Evolutionary conservation across 2,329 filamentous ascomycete species (phyloP), one percentile per base, ranked within the genome.

Genomic region (Didymosphaeria variabile): DNA sequence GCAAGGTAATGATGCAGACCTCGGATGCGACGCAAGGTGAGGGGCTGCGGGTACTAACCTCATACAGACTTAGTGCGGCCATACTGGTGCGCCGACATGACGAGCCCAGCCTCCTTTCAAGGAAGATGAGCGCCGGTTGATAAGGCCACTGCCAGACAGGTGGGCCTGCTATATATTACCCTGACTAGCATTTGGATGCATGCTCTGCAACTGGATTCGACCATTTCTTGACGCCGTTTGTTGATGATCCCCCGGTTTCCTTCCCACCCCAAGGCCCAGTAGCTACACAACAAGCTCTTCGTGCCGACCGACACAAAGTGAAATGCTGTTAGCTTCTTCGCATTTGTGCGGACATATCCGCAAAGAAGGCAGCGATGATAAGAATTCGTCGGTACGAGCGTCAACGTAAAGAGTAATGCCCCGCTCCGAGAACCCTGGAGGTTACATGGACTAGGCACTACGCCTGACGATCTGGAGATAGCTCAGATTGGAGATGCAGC

Each of bases 1-100:
- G 29, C 19, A 31, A 44, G 36, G 23, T 23, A 34, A 45, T 32
- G 34, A 42, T 55, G 52, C 52, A 55, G 52, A 45, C 42, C 40
- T 55, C 52, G 53, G 53, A 55, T 55, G 53, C 31, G 53, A 55
- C 52, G 8, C 34, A 32, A 55, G 38, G 26, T 45, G 52, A 44
- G 52, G 52, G 52, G 52, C 21, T 44, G 36, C 4, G 2, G 32
- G 12, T 5, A 12, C 52, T 55, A 55, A 44, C 38, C 52, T 15
- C 8, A 31, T 32, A 17, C 9, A 17, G 26, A 26, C 32, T 10
- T 42, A 53, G 51, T 19, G 23, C 51, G 6, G 10, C 10, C 10
- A 7, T 17, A 13, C 10, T n/a, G n/a, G 19, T 15, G n/a, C 8
- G 19, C 49, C 32, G 19, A n/a, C 15, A 23, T 52, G 19, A 23